Base-by-base conservation (phyloP, 108 stramenopile species). In the Epithemia pelagica region DNA sequence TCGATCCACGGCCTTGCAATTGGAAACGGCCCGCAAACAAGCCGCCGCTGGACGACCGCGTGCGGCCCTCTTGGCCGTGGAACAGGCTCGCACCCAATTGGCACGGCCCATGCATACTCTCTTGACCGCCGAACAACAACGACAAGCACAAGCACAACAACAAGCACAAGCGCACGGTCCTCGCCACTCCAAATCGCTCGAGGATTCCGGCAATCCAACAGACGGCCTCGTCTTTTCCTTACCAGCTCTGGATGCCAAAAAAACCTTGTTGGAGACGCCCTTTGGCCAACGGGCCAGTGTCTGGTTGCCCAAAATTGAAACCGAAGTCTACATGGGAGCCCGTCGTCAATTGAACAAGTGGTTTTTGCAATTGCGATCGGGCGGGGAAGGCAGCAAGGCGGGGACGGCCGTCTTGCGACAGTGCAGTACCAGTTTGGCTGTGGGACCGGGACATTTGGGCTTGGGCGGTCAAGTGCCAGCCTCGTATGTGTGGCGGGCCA, bases 381-480 rank as follows among this genome's bases (percentile, higher is more conserved):
- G 93, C 8, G 92, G 92, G n/a, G 93, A 94, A 64, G 90, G 87
- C 0, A 85, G 90, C 70, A 90, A 90, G 78, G 88, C 89, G 21
- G 93, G 93, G 0, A 77, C 85, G 10, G 90, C 88, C 3, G 88
- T 90, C n/a, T 66, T 94, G 5, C 81, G 93, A 56, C 69, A 83
- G 5, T 88, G 85, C 32, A 81, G 87, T 18, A 62, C 82, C 22
- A 77, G 76, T 22, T 81, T 91, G 62, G 82, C 89, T 19, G 55
- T 87, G 0, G 82, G 82, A 7, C 87, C 93, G 10, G 88, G 88
- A 24, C 80, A 77, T 1, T 66, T 94, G 32, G 88, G 93, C 27
- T 66, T 91, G 18, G 93, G 93, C 2, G 93, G 93, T 0, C 77
- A 82, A 57, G 74, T 91, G 54, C 92, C 89, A 32, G 85, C 90